Evolutionary conservation across 805 yeast species (phyloP).

Genomic region (Metschnikowia kunwiensis): DNA sequence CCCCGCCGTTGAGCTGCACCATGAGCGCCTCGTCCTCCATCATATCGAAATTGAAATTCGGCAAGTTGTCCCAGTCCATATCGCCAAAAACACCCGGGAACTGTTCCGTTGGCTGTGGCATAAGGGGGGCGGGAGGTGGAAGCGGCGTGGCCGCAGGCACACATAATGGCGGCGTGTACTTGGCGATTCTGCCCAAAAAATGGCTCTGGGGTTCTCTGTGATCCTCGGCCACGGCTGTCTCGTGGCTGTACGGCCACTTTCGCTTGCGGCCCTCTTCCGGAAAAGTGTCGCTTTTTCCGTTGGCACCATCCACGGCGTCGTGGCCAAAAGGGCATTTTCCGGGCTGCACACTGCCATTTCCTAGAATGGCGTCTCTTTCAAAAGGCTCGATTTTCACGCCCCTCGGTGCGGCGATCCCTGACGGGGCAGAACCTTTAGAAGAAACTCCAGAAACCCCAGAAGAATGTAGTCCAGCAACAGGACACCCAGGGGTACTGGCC

Average conservation of each 20-base stretch:
- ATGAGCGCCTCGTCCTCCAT: slow-evolving; percentile 27
- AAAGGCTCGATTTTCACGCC: slow-evolving; percentile 1
- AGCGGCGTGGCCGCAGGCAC: slow-evolving; percentile 4
- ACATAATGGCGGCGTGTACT: slow-evolving; percentile 11
- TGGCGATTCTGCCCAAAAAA: slow-evolving; percentile 4
- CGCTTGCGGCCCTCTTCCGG: neutral
- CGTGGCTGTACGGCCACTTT: neutral
- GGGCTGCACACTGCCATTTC: neutral
- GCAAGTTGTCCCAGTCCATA: slow-evolving; percentile 21
- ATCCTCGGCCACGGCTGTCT: neutral
- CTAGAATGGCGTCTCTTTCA: too few relatives aligned
- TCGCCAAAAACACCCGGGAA: slow-evolving; percentile 3
- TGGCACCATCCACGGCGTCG: neutral
- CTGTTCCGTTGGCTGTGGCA: slow-evolving; percentile 1
- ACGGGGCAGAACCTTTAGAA: neutral
- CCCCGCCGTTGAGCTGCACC: slow-evolving; percentile 21
- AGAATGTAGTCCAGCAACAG: neutral
- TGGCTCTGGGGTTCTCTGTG: slow-evolving; percentile 3
- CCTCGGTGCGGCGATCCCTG: slow-evolving; percentile 1
- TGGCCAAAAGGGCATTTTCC: slow-evolving; percentile 5
- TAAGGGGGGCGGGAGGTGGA: neutral
- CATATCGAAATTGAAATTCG: slow-evolving; percentile 32
- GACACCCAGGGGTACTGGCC: slow-evolving; percentile 1
- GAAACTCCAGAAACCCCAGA: too few relatives aligned
- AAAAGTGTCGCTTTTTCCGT: neutral